Evolutionary conservation across 208 protist genomes (phyloP).

Genomic region (Crithidia sp.): DNA sequence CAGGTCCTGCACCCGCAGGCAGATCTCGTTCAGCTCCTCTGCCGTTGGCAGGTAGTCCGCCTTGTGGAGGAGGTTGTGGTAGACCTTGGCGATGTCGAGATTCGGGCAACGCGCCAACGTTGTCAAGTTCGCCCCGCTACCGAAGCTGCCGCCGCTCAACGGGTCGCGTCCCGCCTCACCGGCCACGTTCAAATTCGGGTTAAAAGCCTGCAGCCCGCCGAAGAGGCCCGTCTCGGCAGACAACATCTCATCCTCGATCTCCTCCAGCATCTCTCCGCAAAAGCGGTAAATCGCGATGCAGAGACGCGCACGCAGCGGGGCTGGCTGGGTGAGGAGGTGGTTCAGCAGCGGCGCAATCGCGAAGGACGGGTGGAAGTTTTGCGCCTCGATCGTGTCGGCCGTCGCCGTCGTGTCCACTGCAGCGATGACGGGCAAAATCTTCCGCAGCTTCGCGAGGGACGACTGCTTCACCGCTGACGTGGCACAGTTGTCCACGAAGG

Average conservation of each 20-base stretch:
- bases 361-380: conserved; percentile 46
- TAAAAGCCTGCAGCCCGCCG: conserved; percentile 34
- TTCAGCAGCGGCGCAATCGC: conserved; percentile 52
- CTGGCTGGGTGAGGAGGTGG: conserved; percentile 48
- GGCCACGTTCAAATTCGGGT: conserved; percentile 18
- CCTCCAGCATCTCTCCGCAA: conserved; percentile 59
- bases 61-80: conserved; percentile 53
- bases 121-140: background rate
- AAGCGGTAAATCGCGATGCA: conserved; percentile 79
- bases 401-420: conserved; percentile 28
- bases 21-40: conserved; percentile 80
- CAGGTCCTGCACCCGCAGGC: conserved; percentile 67
- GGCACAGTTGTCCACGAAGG: conserved; percentile 39
- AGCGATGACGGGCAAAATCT: conserved; percentile 39
- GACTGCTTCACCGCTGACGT: conserved; percentile 28
- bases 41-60: conserved; percentile 66
- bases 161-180: conserved; percentile 2
- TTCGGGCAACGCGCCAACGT: conserved; percentile 29
- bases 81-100: conserved; percentile 66
- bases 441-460: conserved; percentile 35
- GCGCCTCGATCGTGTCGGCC: conserved; percentile 17
- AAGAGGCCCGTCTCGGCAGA: conserved; percentile 55
- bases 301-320: conserved; percentile 62
- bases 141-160: conserved; percentile 5
- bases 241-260: conserved; percentile 82